These are phyloP conservation scores for Mimosa bimucronata DNA, from an alignment of 306 rosid species.

Conservation along the genomic window DNA sequence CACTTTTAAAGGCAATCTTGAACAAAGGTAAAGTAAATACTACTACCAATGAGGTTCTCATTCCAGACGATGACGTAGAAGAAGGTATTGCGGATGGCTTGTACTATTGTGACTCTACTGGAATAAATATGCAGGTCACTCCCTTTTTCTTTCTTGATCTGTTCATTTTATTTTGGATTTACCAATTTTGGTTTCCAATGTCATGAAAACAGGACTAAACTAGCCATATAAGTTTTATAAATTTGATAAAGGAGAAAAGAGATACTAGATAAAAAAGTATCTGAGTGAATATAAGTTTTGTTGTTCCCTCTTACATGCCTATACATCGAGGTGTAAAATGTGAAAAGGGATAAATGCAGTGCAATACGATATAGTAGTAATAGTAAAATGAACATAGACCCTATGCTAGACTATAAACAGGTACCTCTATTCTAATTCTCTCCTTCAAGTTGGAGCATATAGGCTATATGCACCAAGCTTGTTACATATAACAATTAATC, in stretches of 20 bases:
- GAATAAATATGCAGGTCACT: constrained; percentile 84
- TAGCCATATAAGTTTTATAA: not conserved
- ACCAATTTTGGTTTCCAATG: not conserved
- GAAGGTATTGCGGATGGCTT: constrained; percentile 83
- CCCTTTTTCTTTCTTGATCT: not conserved
- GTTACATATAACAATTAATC: too few relatives aligned
- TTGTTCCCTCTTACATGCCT: not conserved
- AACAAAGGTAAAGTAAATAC: constrained; percentile 58
- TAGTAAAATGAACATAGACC: not conserved
- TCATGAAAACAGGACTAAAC: not conserved
- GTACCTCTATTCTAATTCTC: not conserved
- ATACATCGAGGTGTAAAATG: not conserved
- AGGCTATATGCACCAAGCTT: not conserved
- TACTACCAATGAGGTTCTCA: constrained; percentile 56
- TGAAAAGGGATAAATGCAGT: not conserved
- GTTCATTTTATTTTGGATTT: constrained; percentile 5
- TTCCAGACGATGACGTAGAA: constrained; percentile 62
- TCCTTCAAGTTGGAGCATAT: not conserved
- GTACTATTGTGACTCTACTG: constrained; percentile 77
- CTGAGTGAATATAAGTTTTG: not conserved
- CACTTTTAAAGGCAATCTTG: constrained; percentile 86
- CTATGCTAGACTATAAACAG: not conserved
- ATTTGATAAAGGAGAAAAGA: not conserved
- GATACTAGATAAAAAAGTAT: not conserved
- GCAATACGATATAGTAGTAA: not conserved